Evolutionary conservation across 345 rosid species (phyloP), one percentile per base, ranked within the genome.

Genomic region (Dimocarpus longan): DNA sequence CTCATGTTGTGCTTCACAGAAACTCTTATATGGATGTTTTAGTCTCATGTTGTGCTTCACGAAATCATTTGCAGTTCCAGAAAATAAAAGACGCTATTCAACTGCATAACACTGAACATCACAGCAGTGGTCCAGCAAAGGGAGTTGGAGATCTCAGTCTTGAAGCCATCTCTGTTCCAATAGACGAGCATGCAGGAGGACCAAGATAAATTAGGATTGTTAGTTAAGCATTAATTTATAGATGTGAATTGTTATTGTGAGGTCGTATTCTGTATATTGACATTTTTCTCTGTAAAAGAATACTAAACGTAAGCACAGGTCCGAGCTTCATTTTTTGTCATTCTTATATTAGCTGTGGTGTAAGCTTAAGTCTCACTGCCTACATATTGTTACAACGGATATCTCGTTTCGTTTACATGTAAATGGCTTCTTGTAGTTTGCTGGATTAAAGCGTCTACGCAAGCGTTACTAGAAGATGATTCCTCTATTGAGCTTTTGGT

Each of bases 11-110:
- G 44, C 39, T 64, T 66, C 15, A n/a, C 12, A n/a, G n/a, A n/a
- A n/a, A n/a, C 12, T 40, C 11, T 59, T 9, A 15, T 28, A 10
- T 32, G 48, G 18, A 15, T 74, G 16, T 24, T 65, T 6, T 18
- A 10, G 1, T 65, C 10, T 4, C 26, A 73, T 65, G 22, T 48
- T n/a, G 8, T 12, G 44, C 39, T 64, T 66, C 15, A n/a, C 12
- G 21, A 68, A 62, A 32, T 48, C 32, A 19, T 69, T 0, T 84
- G 86, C 95, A 95, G 98, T 93, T 95, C 80, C 97, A 92, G 80
- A 95, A 93, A 84, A 91, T 95, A 74, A 95, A 90, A 87, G 97
- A 91, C 76, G 97, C 93, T 1, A 93, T 93, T 56, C 73, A 80
- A 86, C 80, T 71, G 80, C 98, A 95, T 87, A 89, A 84, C 77